Conservation (phyloP, 805 yeast genomes). For the Metschnikowia matae region DNA sequence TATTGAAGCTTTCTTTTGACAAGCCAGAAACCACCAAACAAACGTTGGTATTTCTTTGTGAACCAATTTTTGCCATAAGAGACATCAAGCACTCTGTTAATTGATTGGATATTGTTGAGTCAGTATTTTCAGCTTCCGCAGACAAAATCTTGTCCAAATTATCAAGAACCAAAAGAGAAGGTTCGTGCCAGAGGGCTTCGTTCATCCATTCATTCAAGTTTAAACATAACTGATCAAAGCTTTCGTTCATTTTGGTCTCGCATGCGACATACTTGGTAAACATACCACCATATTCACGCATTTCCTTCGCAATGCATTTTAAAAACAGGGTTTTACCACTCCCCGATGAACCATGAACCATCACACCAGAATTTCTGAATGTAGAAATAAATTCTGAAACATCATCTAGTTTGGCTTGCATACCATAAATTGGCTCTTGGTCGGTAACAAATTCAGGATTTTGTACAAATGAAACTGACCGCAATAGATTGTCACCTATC, state of each 20-base stretch:
- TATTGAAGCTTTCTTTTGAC: constrained; percentile 63
- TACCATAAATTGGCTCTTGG: constrained; percentile 48
- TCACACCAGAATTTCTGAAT: constrained; percentile 48
- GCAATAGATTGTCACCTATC: constrained; percentile 46
- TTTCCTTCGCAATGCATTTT: constrained; percentile 33
- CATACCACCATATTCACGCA: constrained; percentile 41
- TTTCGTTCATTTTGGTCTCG: constrained; percentile 54
- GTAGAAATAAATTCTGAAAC: constrained; percentile 39
- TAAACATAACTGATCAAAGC: constrained; percentile 42
- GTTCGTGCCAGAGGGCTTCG: constrained; percentile 70
- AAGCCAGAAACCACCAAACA: constrained; percentile 60
- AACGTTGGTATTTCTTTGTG: constrained; percentile 43
- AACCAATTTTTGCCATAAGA: constrained; percentile 40
- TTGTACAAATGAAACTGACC: constrained; percentile 40
- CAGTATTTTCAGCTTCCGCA: constrained; percentile 58
- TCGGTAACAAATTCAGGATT: constrained; percentile 8
- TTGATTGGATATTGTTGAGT: constrained; percentile 59
- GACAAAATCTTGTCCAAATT: constrained; percentile 72
- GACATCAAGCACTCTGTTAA: constrained; percentile 55
- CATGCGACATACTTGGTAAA: constrained; percentile 49
- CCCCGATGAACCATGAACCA: constrained; percentile 73
- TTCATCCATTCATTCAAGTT: constrained; percentile 42
- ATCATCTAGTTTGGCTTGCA: constrained; percentile 42
- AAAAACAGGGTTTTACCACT: constrained; percentile 71
- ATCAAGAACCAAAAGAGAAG: constrained; percentile 71